Evolutionary conservation across 768 basidiomycete genomes (phyloP), one percentile per base, ranked within the genome.

Genomic region (Lentinula lateritia): DNA sequence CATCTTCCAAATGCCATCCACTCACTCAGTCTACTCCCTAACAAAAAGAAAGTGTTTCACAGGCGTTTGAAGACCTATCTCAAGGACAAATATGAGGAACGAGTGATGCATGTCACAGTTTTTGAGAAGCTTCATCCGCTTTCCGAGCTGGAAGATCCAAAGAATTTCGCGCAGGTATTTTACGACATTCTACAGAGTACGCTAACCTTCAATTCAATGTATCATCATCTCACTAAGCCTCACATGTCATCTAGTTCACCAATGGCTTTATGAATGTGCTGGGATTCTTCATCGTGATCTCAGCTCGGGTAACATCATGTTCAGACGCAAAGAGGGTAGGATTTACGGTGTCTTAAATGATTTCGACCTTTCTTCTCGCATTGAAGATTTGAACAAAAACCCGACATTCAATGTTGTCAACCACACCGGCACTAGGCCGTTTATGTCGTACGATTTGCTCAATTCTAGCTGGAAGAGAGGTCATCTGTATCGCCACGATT

Each of bases 221-320:
- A 39, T 13, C 38, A 8, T 39, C 13, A 8, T 13, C 13, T 8
- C 7, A 8, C 7, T 39, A 8, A 13, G 2, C 13, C 5, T 13
- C 13, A 39, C 7, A 12, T 36, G 28, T 39, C 16, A n/a, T 42
- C 46, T 56, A 65, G 64, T 41, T 16, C 55, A 65, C 23, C 46
- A 45, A 36, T 52, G 46, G 63, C 50, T 60, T 8, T 61, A 60
- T 52, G 52, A 65, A 28, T 13, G 55, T 15, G 39, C 38, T 28
- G 38, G 48, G 1, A 65, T 65, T 35, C 50, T 62, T 12, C 65
- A 66, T 60, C 64, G 61, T 28, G 65, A 66, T 43, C 63, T 66
- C 34, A 65, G 65, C 38, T 23, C 43, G 2, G 55, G 46, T 15
- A 66, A 66, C 36, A 52, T 66, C 34, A 65, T 65, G 64, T 16